These are phyloP conservation scores for Papiliotrema fonsecae DNA, from an alignment of 1,284 basidiomycete genomes.

Conservation along the genomic window DNA sequence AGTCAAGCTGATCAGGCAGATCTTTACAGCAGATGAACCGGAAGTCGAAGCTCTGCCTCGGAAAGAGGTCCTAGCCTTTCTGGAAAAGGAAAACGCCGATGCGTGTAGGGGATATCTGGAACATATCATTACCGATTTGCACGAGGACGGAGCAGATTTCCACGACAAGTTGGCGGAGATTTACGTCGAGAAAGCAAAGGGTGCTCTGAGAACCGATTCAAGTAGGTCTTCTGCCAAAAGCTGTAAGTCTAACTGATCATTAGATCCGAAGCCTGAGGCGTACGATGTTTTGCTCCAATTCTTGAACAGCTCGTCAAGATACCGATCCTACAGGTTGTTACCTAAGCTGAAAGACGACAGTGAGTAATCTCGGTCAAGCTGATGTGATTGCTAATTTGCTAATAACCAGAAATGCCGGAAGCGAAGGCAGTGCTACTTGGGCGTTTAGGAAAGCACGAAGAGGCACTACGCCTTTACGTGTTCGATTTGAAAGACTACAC, in stretches of 20 bases:
- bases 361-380: slow-evolving; percentile 45
- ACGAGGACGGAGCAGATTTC: slow-evolving; percentile 63
- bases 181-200: slow-evolving; percentile 63
- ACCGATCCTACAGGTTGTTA: slow-evolving; percentile 74
- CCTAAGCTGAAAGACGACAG: slow-evolving; percentile 69
- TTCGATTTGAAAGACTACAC: slow-evolving; percentile 72
- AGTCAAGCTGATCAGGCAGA: slow-evolving; percentile 52
- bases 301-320: slow-evolving; percentile 65
- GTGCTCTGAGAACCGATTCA: slow-evolving; percentile 55
- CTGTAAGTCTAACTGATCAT: slow-evolving; percentile 1
- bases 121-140: slow-evolving; percentile 69
- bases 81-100: slow-evolving; percentile 64
- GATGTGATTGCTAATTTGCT: background rate
- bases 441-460: slow-evolving; percentile 82
- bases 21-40: slow-evolving; percentile 80
- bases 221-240: slow-evolving; percentile 17
- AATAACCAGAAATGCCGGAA: slow-evolving; percentile 65
- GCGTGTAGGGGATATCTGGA: slow-evolving; percentile 79
- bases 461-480: slow-evolving; percentile 87
- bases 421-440: slow-evolving; percentile 87
- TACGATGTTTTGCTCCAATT: slow-evolving; percentile 73
- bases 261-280: slow-evolving; percentile 26
- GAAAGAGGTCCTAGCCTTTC: slow-evolving; percentile 65
- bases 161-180: slow-evolving; percentile 85
- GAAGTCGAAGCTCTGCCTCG: slow-evolving; percentile 79